phyloP scores from a whole-genome alignment of 2,329 filamentous ascomycete genomes.

The Chrysosporium queenslandicum region DNA sequence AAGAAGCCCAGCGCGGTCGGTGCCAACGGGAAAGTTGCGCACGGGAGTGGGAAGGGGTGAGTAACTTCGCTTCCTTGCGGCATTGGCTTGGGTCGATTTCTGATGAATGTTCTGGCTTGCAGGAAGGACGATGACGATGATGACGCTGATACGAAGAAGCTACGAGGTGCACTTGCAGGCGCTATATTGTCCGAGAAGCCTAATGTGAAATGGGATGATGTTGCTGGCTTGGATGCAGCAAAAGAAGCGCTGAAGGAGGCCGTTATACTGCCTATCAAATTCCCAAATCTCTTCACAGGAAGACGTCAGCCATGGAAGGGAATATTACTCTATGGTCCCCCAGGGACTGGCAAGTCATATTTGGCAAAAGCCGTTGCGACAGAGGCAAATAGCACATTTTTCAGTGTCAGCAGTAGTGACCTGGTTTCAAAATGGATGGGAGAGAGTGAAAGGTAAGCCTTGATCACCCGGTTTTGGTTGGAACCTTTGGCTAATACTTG shows the following conservation, averaged over 20 bases:
- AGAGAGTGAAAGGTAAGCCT: slow-evolving; percentile 78
- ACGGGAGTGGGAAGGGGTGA: slow-evolving; percentile 47
- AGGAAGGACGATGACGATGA: slow-evolving; percentile 53
- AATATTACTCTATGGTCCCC: slow-evolving; percentile 89
- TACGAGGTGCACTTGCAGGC: slow-evolving; percentile 78
- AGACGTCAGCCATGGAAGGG: slow-evolving; percentile 98
- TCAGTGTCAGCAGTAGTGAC: slow-evolving; percentile 95
- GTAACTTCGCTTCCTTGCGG: slow-evolving; percentile 20
- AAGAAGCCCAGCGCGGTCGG: slow-evolving; percentile 45
- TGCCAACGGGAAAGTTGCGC: slow-evolving; percentile 43
- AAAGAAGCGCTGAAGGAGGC: slow-evolving; percentile 98
- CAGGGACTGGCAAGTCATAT: slow-evolving; percentile 95
- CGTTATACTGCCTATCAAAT: slow-evolving; percentile 95
- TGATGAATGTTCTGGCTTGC: slow-evolving; percentile 12
- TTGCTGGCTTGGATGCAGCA: slow-evolving; percentile 83
- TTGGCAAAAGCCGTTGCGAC: slow-evolving; percentile 95
- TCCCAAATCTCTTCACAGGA: slow-evolving; percentile 89
- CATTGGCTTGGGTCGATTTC: not conserved
- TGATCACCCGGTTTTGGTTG: too few species aligned
- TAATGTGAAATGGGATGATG: slow-evolving; percentile 96
- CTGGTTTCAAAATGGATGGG: slow-evolving; percentile 99
- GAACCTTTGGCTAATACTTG: not conserved
- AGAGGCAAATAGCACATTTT: slow-evolving; percentile 97
- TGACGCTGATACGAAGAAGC: slow-evolving; percentile 91
- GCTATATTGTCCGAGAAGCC: slow-evolving; percentile 92